Evolutionary conservation across 2,329 filamentous ascomycete species (phyloP), one percentile per base, ranked within the genome.

Genomic region (Cryphonectria japonica): DNA sequence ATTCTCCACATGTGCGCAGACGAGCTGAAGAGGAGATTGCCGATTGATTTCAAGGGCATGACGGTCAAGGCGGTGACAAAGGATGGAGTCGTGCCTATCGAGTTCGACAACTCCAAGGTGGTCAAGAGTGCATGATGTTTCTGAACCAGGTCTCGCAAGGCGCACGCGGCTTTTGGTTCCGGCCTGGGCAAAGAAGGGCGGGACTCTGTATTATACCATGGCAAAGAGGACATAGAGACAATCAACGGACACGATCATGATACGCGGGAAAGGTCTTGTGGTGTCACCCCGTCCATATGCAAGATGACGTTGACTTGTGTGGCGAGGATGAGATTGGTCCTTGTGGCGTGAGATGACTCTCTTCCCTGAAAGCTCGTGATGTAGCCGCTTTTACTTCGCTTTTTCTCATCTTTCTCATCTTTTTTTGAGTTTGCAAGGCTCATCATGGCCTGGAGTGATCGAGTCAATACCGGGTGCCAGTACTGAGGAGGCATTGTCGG

Each of bases 31-130:
- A 91, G 96, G 81, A 90, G 97, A 83, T 89, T 99, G 86, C 96
- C 96, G 72, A 95, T 99, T 80, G 96, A 99, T 82, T 99, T 98
- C 89, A 99, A 99, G 88, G 96, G 96, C 54, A 93, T 97, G 91
- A 79, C 87, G 68, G 95, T 99, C 78, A 98, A 98, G 87, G 92
- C 94, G 50, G 90, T 99, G 78, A 97, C 94, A 73, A 97, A 97
- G 85, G 94, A 98, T 77, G 96, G 97, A 14, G 92, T 99, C 73
- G 85, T 89, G 76, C 93, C 96, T 77, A 88, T 97, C 77, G 89
- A 93, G 74, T 97, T 94, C 80, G 92, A 95, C 80, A 93, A 97
- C 79, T 91, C 92, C 83, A 91, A 90, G 82, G 83, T 91, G 71
- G 89, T 92, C 52, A 88, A 87, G 81, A 82, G 85, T 76, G 86